Conservation (phyloP, 306 rosid genomes). For the Vigna nakashimae region DNA sequence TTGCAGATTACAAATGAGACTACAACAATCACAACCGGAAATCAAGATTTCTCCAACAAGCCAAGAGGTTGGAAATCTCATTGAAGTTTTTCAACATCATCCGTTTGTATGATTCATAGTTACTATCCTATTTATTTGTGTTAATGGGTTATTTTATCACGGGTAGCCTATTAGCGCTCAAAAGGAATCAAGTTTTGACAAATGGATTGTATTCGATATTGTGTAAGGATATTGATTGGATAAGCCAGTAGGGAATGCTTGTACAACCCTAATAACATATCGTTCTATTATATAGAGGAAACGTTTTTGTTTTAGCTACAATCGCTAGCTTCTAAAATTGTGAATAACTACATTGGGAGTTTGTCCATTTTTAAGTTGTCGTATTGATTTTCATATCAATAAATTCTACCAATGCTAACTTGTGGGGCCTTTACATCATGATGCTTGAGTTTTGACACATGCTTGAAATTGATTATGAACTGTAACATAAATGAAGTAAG, state of each 20-base stretch:
- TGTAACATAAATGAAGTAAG: neutral
- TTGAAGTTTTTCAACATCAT: conserved; percentile 37
- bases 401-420: neutral
- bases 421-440: neutral
- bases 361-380: neutral
- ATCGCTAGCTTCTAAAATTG: conserved; percentile 17
- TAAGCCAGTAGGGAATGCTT: neutral
- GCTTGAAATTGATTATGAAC: conserved; percentile 4
- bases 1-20: conserved; percentile 63
- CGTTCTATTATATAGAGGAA: neutral
- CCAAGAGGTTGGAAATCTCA: conserved; percentile 53
- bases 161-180: neutral
- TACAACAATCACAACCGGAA: conserved; percentile 40
- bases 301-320: neutral
- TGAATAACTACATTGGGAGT: neutral
- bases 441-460: neutral
- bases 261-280: conserved; percentile 12
- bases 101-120: conserved; percentile 32
- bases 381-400: neutral
- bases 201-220: conserved; percentile 10
- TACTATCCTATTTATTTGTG: conserved; percentile 38
- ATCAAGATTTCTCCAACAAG: conserved; percentile 40
- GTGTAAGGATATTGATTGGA: conserved; percentile 21
- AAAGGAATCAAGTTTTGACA: conserved; percentile 26
- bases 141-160: conserved; percentile 22